Base-by-base conservation (phyloP, 1,284 basidiomycete species). In the Polyporus tsugae region DNA sequence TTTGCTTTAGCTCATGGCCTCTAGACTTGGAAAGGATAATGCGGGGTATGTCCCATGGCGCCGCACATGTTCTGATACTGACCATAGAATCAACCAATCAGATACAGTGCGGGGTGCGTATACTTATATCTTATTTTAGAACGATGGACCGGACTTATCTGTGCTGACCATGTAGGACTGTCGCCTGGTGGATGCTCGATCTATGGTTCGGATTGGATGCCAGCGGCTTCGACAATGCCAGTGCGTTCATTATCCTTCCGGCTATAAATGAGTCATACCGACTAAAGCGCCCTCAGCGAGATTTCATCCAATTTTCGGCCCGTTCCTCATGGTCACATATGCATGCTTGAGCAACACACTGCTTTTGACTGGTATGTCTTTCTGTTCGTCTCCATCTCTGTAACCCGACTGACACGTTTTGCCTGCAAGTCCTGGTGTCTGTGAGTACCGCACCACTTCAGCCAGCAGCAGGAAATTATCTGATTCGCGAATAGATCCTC, bases 151-250 rank as follows among this genome's bases (percentile, higher is more conserved):
- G 10, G 11, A 38, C 35, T 62, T 6, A 62, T 10, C n/a, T 25
- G n/a, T 35, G 33, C 15, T 22, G 19, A 39, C 22, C 1, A 7
- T 22, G 29, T 25, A 70, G 69, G 15, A 72, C 71, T n/a, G 93
- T 95, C 49, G 86, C 91, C 0, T 96, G 94, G 94, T 95, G 94
- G 91, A 95, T 96, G 94, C 85, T 95, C 42, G 92, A 95, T 76
- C 80, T 95, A 2, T 95, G 90, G 87, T 96, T 96, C 75, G 95
- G 95, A n/a, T 84, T 96, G 13, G 95, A 97, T 77, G 94, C 95
- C 0, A 90, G 86, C 64, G 94, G 94, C 4, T 96, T 97, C 75
- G 87, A 94, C 71, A 84, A 84, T 77, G 87, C 94, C 44, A 85
- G 94, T 95, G 70, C 75, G 91, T 85, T 75, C 53, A 6, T 39